A percentile compares a stretch with the other conserved stretches of the same genome.
phyloP scores from a whole-genome alignment of 2,329 filamentous ascomycete species.

The Colletotrichum coccodes region DNA sequence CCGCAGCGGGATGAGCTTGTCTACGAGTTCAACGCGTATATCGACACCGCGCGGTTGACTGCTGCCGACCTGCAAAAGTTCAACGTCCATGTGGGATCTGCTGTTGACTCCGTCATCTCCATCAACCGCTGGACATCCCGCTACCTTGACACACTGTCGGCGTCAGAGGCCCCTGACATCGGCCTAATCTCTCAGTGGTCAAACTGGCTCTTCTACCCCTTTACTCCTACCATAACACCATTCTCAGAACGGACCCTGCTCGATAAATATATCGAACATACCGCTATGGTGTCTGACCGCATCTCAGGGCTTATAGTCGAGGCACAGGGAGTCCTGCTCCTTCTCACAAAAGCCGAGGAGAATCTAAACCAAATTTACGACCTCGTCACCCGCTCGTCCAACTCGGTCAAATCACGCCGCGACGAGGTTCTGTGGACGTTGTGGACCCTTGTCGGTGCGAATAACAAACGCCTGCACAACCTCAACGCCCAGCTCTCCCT shows the following conservation, averaged over 20 bases:
- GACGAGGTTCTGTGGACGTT: conserved; percentile 75
- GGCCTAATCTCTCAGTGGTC: conserved; percentile 52
- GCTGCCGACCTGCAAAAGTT: conserved; percentile 77
- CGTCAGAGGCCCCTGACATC: conserved; percentile 40
- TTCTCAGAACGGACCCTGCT: conserved; percentile 72
- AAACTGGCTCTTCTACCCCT: conserved; percentile 66
- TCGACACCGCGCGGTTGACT: conserved; percentile 73
- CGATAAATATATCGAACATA: conserved; percentile 81
- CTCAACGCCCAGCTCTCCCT: conserved; percentile 72
- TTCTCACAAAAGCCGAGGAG: conserved; percentile 75
- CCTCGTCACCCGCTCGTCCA: conserved; percentile 72
- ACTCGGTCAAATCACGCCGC: conserved; percentile 66
- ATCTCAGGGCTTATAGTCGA: conserved; percentile 75
- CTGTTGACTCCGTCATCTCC: conserved; percentile 78
- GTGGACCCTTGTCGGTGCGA: conserved; percentile 80
- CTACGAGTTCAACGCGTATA: conserved; percentile 80
- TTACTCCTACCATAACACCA: conserved; percentile 61
- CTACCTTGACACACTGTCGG: conserved; percentile 70
- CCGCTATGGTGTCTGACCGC: conserved; percentile 74
- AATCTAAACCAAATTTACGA: conserved; percentile 76
- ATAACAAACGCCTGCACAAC: conserved; percentile 67
- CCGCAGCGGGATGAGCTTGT: conserved; percentile 76
- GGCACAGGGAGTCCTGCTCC: conserved; percentile 73
- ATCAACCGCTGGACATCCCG: conserved; percentile 81
- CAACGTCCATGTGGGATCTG: conserved; percentile 79